Percentiles rank a stretch among this genome's conserved stretches.
phyloP scores from a whole-genome alignment of 352 stramenopile genomes.

The Phytophthora boehmeriae region DNA sequence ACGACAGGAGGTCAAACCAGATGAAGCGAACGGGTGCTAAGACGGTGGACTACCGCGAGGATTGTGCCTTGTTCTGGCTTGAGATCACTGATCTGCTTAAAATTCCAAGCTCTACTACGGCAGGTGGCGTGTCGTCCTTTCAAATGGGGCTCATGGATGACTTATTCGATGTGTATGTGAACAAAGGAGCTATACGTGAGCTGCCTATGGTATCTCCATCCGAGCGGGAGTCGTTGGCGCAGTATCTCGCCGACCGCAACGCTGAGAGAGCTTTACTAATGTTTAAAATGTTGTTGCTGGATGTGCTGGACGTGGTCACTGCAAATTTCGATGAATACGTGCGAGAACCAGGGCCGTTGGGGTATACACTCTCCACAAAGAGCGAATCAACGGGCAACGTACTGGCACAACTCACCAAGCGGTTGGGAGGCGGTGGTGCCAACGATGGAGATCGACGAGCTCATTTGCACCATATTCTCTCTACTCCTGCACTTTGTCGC shows the following conservation, averaged over 20 bases:
- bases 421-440: constrained; percentile 31
- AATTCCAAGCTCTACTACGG: constrained; percentile 41
- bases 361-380: constrained; percentile 44
- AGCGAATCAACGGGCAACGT: constrained; percentile 61
- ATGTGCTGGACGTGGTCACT: constrained; percentile 62
- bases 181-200: constrained; percentile 39
- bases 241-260: constrained; percentile 53
- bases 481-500: constrained; percentile 47
- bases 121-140: constrained; percentile 44
- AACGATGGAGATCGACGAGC: constrained; percentile 42
- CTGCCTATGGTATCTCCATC: constrained; percentile 59
- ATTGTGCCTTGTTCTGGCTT: constrained; percentile 76
- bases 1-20: constrained; percentile 26
- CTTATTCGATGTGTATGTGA: constrained; percentile 62
- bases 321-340: constrained; percentile 65
- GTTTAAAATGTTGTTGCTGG: constrained; percentile 70
- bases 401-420: constrained; percentile 50
- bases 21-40: constrained; percentile 12
- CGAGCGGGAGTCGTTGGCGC: constrained; percentile 50
- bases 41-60: constrained; percentile 54
- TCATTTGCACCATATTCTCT: constrained; percentile 60
- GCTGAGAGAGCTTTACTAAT: constrained; percentile 46
- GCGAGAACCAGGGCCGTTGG: constrained; percentile 39
- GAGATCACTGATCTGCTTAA: constrained; percentile 73
- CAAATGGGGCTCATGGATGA: constrained; percentile 66